Conservation (phyloP, 148 eudicot genomes). For the Amaranthus hypochondriacus region DNA sequence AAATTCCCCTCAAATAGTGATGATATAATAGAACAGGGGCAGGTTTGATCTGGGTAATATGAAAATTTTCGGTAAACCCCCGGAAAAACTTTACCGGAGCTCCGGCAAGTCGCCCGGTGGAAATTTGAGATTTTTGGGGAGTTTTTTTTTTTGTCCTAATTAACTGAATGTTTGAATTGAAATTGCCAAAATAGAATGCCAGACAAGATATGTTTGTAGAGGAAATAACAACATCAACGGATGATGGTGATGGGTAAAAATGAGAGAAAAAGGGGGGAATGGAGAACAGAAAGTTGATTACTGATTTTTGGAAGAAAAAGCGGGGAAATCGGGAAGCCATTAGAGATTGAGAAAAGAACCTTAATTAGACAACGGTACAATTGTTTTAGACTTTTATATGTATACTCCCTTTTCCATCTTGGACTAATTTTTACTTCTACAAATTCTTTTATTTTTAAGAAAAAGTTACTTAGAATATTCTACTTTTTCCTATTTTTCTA, state of each 20-base stretch:
- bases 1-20: neutral
- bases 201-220: neutral
- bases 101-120: conserved; percentile 10
- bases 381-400: no score
- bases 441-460: no score
- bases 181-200: conserved; percentile 1
- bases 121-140: neutral
- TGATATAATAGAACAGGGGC: neutral
- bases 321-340: conserved; percentile 30
- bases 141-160: neutral
- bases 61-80: conserved; percentile 11
- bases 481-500: no score
- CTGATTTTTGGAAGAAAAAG: conserved; percentile 14
- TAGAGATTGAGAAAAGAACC: neutral
- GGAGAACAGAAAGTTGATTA: neutral
- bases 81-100: conserved; percentile 16
- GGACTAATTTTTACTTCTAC: no score
- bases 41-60: conserved; percentile 25
- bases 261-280: neutral
- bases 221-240: neutral
- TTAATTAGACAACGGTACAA: neutral
- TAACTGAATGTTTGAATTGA: no score
- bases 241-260: neutral
- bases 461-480: no score
- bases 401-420: no score